Conservation (phyloP, 768 basidiomycete genomes). For the Rubroboletus satanas region DNA sequence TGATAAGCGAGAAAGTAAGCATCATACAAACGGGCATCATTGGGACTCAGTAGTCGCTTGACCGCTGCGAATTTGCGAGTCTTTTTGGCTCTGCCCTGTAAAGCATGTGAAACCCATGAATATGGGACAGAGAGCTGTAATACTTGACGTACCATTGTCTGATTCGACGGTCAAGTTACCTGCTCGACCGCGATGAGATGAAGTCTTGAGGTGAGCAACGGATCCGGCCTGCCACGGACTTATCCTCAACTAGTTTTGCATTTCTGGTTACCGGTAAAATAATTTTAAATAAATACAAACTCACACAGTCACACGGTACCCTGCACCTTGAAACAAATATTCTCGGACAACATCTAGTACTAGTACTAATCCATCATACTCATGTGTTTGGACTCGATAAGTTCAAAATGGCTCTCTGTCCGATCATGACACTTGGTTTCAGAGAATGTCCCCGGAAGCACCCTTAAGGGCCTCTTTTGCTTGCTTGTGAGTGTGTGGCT, state of each 20-base stretch:
- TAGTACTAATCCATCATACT: not conserved
- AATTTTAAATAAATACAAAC: not conserved
- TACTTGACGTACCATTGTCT: slow-evolving; percentile 18
- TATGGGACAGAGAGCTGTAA: not conserved
- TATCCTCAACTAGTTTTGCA: not conserved
- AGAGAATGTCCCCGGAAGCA: not conserved
- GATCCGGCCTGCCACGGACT: not conserved
- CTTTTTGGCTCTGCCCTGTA: slow-evolving; percentile 85
- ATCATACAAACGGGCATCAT: slow-evolving; percentile 84
- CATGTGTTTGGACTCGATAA: not conserved
- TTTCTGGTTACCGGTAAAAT: not conserved
- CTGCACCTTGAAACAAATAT: not conserved
- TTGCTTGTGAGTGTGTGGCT: not conserved
- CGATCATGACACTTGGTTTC: not conserved
- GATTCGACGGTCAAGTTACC: not conserved
- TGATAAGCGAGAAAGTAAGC: not conserved
- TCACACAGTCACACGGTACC: not conserved
- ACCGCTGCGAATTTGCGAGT: slow-evolving; percentile 93
- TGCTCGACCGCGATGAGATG: not conserved
- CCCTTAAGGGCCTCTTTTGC: too few species aligned
- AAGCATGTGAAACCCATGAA: not conserved
- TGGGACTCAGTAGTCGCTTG: slow-evolving; percentile 91
- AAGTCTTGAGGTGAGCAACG: not conserved
- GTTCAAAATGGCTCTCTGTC: not conserved
- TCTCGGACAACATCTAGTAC: not conserved